These are phyloP conservation scores for Amorphotheca resinae DNA, from an alignment of 495 filamentous ascomycete genomes.

Conservation along the genomic window DNA sequence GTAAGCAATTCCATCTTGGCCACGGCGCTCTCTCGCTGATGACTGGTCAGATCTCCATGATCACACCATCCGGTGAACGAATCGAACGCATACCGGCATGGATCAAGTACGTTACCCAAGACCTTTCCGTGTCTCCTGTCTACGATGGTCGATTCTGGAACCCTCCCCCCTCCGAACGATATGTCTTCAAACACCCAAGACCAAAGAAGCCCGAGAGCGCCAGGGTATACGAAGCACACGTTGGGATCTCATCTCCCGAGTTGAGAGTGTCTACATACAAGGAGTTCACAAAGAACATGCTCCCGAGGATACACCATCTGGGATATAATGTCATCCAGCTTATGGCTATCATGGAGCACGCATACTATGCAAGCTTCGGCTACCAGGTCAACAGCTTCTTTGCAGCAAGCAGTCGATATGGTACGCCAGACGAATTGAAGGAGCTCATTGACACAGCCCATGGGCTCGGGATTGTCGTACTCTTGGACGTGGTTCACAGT, in stretches of 20 bases:
- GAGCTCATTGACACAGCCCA: slow-evolving; percentile 95
- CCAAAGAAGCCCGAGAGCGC: slow-evolving; percentile 77
- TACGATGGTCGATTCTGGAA: slow-evolving; percentile 98
- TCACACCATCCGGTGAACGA: slow-evolving; percentile 62
- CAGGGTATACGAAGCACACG: slow-evolving; percentile 94
- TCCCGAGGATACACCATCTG: slow-evolving; percentile 78
- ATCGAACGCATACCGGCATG: slow-evolving; percentile 86
- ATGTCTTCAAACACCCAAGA: slow-evolving; percentile 68
- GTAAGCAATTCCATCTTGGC: slow-evolving; percentile 29
- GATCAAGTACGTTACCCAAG: slow-evolving; percentile 95
- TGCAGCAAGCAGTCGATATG: slow-evolving; percentile 91
- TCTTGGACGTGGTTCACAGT: slow-evolving; percentile 94
- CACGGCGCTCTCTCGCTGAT: slow-evolving; percentile 13
- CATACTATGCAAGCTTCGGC: slow-evolving; percentile 97
- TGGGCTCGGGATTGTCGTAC: slow-evolving; percentile 76
- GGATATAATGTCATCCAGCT: slow-evolving; percentile 97
- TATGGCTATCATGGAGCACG: slow-evolving; percentile 99
- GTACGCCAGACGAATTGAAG: slow-evolving; percentile 87
- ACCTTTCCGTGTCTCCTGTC: slow-evolving; percentile 71
- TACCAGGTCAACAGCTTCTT: slow-evolving; percentile 99
- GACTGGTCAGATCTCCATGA: slow-evolving; percentile 61
- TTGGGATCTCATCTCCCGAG: slow-evolving; percentile 92
- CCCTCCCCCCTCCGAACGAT: slow-evolving; percentile 59
- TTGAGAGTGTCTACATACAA: slow-evolving; percentile 83
- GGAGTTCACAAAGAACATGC: slow-evolving; percentile 85